Base-by-base conservation (phyloP, 306 rosid genomes). In the Vicia sativa region DNA sequence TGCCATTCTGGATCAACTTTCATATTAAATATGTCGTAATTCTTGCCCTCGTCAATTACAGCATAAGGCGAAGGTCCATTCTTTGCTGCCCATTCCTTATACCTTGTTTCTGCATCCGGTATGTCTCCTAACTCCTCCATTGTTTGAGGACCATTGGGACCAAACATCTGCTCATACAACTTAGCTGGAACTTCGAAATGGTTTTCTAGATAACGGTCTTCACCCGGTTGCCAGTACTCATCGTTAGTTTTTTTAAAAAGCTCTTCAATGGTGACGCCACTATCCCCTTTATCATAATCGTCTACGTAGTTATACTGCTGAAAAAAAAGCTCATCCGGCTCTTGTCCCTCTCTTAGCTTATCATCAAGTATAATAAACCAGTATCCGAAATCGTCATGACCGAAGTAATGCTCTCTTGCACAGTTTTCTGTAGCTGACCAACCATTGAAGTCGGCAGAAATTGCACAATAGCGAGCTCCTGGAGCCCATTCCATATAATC, bases 401-500 rank as follows among this genome's bases (percentile, higher is more conserved):
- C 98, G 62, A 83, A 84, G 81, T 72, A 87, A 75, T 96, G 93
- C 78, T 93, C 97, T 79, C 91, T 86, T 29, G 98, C 96, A 86
- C 80, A 81, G 76, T 90, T 85, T 78, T 90, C 96, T 19, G 91
- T 88, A 48, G 95, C 86, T 49, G 93, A 90, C 98, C 96, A 93
- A 3, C 74, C 90, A 72, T 93, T 93, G 84, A 93, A 88, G 81
- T 93, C 97, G 62, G 89, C 96, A 42, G 87, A 44, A 75, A 93
- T 70, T 37, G 98, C 97, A 76, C 96, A 93, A 58, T 90, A 93
- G 63, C 96, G 97, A 80, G 97, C 95, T 67, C 98, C 98, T 84
- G 98, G 98, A 77, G 98, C 98, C 98, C 98, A 90, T 68, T 93
- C 98, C 97, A 93, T 82, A 71, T 86, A 93, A 79, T 93, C 98